Base-by-base conservation (phyloP, 2,329 filamentous ascomycete species). In the Colletotrichum sp. region DNA sequence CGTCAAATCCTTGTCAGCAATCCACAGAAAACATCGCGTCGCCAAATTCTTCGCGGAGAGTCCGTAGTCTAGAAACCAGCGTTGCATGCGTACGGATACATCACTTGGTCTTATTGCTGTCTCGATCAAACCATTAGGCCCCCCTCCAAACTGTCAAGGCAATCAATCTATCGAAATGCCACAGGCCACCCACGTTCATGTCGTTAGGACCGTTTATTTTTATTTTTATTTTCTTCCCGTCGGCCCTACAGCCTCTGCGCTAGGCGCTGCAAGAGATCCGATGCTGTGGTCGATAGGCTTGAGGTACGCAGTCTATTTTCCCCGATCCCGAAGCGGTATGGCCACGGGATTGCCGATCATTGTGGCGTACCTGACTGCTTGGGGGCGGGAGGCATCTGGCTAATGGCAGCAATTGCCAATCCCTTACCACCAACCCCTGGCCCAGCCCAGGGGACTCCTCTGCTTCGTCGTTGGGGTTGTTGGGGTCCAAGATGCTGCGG, bases 281-380 rank as follows among this genome's bases (percentile, higher is more conserved):
- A 28, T 9, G 55, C 26, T 18, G 24, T 63, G 55, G 65, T 69
- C 64, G 61, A 71, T 48, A 66, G 72, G 52, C 56, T 36, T 34
- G 48, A 59, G 36, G 61, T 71, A 71, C 72, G 72, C 72, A 66
- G 32, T 34, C 72, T 28, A 24, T 48, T 77, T 58, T 68, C 61
- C 69, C 62, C 56, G 48, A 56, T 43, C 74, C 64, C 48, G 70
- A 75, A 52, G 21, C 16, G 76, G 75, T 68, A 77, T 75, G 66
- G 72, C 65, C 63, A 72, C 76, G 76, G 76, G 61, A 73, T 69
- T 58, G 75, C 76, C 76, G 76, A 78, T 73, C 75, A 74, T 38
- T 59, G 72, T 76, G 76, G 76, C 76, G 76, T 67, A 71, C 76
- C 76, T 78, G 72, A 78, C 61, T 24, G 58, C 69, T 75, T 52